Conservation (phyloP, 2,329 filamentous ascomycete genomes). For the Colletotrichum tamarilloi region DNA sequence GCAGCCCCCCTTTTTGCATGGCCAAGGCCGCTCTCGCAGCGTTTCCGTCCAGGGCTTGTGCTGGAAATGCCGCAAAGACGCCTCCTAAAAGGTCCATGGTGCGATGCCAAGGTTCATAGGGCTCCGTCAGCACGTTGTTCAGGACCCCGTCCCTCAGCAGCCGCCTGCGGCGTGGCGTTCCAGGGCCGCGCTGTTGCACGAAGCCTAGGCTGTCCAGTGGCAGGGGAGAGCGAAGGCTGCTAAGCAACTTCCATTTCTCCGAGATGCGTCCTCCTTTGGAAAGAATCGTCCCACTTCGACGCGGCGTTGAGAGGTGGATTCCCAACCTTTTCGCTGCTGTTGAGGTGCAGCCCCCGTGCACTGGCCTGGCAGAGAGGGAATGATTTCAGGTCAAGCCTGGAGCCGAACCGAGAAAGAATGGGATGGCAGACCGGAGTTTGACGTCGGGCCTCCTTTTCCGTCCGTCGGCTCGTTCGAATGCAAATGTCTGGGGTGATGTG, state of each 20-base stretch:
- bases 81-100: not conserved
- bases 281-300: slow-evolving; percentile 26
- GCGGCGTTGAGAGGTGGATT: slow-evolving; percentile 20
- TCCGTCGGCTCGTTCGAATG: not conserved
- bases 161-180: slow-evolving; percentile 15
- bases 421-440: not conserved
- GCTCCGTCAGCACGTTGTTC: slow-evolving; percentile 22
- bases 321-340: slow-evolving; percentile 24
- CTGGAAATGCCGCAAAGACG: not conserved
- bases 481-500: not conserved
- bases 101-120: slow-evolving; percentile 26
- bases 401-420: not conserved
- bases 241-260: slow-evolving; percentile 33
- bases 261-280: not conserved
- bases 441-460: not conserved
- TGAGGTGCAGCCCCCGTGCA: not conserved
- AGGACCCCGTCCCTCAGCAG: slow-evolving; percentile 7
- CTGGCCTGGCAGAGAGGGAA: not conserved
- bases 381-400: not conserved
- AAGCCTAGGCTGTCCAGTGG: slow-evolving; percentile 9
- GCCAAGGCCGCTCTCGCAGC: slow-evolving; percentile 20
- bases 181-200: slow-evolving; percentile 11
- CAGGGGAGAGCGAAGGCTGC: not conserved
- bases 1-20: not conserved
- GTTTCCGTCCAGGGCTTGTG: not conserved